phyloP scores from a whole-genome alignment of 768 basidiomycete species.

The Termitomyces sp. region DNA sequence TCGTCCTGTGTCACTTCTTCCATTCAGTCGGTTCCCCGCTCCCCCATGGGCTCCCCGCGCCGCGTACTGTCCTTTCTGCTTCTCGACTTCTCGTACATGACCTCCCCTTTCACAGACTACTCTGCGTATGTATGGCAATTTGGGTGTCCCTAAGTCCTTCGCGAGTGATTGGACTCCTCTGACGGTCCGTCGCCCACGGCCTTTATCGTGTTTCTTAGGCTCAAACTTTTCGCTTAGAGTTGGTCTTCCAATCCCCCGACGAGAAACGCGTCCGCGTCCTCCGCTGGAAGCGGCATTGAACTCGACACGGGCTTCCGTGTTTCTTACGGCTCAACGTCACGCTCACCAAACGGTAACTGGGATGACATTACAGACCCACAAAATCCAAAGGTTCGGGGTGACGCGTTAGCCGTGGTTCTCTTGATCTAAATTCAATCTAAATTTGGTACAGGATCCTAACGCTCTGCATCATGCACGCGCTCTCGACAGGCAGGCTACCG shows the following conservation, averaged over 20 bases:
- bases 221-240: slow-evolving; percentile 36
- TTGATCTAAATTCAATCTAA: not conserved
- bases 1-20: slow-evolving; percentile 66
- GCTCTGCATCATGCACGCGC: slow-evolving; percentile 41
- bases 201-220: not conserved
- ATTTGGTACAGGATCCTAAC: slow-evolving; percentile 35
- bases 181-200: slow-evolving; percentile 31
- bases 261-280: slow-evolving; percentile 60
- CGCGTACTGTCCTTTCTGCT: slow-evolving; percentile 35
- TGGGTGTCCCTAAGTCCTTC: slow-evolving; percentile 36
- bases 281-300: slow-evolving; percentile 49
- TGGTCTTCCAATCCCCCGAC: slow-evolving; percentile 47
- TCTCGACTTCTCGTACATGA: not conserved
- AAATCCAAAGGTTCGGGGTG: slow-evolving; percentile 44
- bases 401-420: slow-evolving; percentile 29
- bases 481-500: slow-evolving; percentile 31
- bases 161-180: slow-evolving; percentile 7
- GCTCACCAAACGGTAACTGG: slow-evolving; percentile 54
- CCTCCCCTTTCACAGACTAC: slow-evolving; percentile 33
- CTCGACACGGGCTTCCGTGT: slow-evolving; percentile 43
- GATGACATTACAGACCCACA: slow-evolving; percentile 48
- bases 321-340: slow-evolving; percentile 30
- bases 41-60: slow-evolving; percentile 55
- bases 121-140: slow-evolving; percentile 27
- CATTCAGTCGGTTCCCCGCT: slow-evolving; percentile 57